Conservation (phyloP, 1,139 yeast species). For the Scheffersomyces lignicola region DNA sequence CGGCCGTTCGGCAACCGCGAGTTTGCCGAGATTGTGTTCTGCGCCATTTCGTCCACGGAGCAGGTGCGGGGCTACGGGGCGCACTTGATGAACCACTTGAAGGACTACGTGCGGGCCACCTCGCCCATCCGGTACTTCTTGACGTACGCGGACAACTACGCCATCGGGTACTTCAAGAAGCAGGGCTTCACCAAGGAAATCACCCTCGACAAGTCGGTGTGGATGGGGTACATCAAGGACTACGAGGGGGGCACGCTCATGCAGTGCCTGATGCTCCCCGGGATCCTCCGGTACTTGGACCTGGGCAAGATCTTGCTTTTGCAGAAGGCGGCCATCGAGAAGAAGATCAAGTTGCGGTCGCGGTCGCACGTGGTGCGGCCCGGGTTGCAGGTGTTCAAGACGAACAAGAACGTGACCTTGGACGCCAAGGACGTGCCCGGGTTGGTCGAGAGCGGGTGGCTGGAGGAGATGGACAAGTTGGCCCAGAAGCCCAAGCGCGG, state of each 20-base stretch:
- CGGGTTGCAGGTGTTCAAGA: constrained; percentile 74
- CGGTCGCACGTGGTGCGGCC: constrained; percentile 78
- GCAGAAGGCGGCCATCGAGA: constrained; percentile 88
- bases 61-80: constrained; percentile 99
- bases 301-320: constrained; percentile 79
- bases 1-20: constrained; percentile 87
- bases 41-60: constrained; percentile 96
- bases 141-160: constrained; percentile 98
- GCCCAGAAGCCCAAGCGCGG: constrained; percentile 95
- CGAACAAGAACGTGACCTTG: constrained; percentile 38
- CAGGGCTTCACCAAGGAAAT: constrained; percentile 98
- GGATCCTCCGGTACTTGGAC: constrained; percentile 77
- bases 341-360: constrained; percentile 78
- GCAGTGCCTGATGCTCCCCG: constrained; percentile 95
- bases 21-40: constrained; percentile 97
- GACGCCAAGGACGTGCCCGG: constrained; percentile 83
- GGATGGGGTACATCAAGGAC: constrained; percentile 99
- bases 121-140: constrained; percentile 83
- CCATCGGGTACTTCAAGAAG: constrained; percentile 96
- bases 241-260: constrained; percentile 98
- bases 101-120: constrained; percentile 90
- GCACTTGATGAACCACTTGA: constrained; percentile 94
- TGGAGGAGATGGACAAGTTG: constrained; percentile 94
- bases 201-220: constrained; percentile 74
- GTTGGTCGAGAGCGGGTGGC: constrained; percentile 92